Evolutionary conservation across 257 asterid species (phyloP), one percentile per base, ranked within the genome.

Genomic region (Fraxinus cuspidata): DNA sequence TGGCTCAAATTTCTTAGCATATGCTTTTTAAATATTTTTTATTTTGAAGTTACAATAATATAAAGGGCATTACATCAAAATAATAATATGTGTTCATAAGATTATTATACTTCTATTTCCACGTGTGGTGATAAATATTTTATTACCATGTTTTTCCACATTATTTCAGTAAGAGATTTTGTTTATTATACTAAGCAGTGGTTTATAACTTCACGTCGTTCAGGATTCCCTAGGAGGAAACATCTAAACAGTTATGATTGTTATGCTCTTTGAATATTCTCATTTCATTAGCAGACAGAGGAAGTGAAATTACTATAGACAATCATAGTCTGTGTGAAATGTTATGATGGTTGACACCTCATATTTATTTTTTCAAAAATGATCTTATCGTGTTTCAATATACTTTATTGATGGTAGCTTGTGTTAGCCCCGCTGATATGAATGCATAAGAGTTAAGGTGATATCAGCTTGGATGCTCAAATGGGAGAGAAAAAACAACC

Each of bases 191-290:
- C 76, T 84, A 74, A 85, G 81, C 80, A n/a, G 73, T 71, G 44
- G 27, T 40, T 44, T 18, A 35, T 75, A 44, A 42, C 76, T 70
- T 82, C 79, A 60, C 70, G 1, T 16, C 77, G 58, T 81, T 71
- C 87, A 96, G 99, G 99, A 96, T 81, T 96, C 99, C n/a, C 96
- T 96, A 28, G 99, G 99, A 4, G 99, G 99, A 56, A 96, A 96
- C 85, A 80, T 97, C 93, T 93, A 90, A 88, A 96, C 99, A 15
- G 85, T 96, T 70, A 96, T 93, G 99, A 96, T 96, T n/a, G 99
- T 98, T 95, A 93, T 60, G 86, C 25, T 84, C 77, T 44, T 51
- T 58, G 51, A 63, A 64, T 76, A 34, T 49, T 71, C 38, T 75
- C 21, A 40, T 63, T 66, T 74, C 32, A 63, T 63, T 25, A 27